A percentile compares a stretch with the other conserved stretches of the same genome.
Evolutionary conservation across 495 filamentous ascomycete genomes (phyloP).

Genomic region (Talaromyces liani): DNA sequence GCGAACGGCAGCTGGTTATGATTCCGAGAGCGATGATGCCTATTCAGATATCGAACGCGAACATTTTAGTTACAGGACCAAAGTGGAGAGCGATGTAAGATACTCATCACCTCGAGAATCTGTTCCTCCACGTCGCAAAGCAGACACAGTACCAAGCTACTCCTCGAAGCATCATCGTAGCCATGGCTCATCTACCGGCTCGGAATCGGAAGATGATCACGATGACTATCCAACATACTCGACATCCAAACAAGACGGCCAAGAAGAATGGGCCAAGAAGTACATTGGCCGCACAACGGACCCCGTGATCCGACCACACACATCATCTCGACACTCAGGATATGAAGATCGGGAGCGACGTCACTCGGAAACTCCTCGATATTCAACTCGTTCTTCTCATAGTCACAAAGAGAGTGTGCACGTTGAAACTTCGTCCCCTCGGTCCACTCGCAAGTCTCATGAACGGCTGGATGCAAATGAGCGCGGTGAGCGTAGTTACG

Average conservation of each 20-base stretch:
- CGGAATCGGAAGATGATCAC: conserved; percentile 12
- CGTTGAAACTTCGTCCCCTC: neutral
- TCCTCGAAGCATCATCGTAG: neutral
- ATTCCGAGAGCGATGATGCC: conserved; percentile 26
- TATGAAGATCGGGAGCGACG: conserved; percentile 2
- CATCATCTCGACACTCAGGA: neutral
- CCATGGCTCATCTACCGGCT: neutral
- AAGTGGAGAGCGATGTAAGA: neutral
- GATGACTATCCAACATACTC: conserved; percentile 22
- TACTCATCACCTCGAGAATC: conserved; percentile 12
- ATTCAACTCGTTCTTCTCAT: conserved; percentile 3
- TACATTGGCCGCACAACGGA: conserved; percentile 1
- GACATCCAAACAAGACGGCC: conserved; percentile 11
- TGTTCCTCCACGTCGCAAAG: conserved; percentile 4
- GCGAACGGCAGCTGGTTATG: conserved; percentile 18
- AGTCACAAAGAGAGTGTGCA: neutral
- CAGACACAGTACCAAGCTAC: neutral
- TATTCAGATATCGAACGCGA: conserved; percentile 3
- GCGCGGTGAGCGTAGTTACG: neutral
- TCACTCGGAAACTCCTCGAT: neutral
- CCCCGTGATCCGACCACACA: neutral
- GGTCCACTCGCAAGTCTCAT: conserved; percentile 3
- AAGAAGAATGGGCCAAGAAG: conserved; percentile 2
- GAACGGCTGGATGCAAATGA: neutral
- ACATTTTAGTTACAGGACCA: neutral